Base-by-base conservation (phyloP, 495 filamentous ascomycete species). In the Tricharina praecox region DNA sequence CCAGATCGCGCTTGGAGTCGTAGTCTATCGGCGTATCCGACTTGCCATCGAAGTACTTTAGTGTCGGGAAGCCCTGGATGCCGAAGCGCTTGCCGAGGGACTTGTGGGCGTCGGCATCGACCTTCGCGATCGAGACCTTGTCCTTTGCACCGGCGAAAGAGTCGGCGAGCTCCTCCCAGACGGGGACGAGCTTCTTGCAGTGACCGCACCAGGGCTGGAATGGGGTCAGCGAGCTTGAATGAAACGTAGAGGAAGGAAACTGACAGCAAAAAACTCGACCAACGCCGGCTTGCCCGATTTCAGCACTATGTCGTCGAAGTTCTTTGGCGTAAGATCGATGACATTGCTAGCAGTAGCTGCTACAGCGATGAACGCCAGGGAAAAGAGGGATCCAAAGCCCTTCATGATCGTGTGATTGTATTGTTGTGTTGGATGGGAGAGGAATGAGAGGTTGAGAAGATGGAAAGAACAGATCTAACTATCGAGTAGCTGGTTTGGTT, bases 1-100 rank as follows among this genome's bases (percentile, higher is more conserved):
- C 90, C 16, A 96, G 61, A 67, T 97, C 90, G 48, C 90, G 72
- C 9, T 82, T 83, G 49, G 84, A 78, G 41, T 76, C 78, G 67
- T 95, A 96, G 50, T 93, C 82, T 53, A 71, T 73, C 0, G 90
- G 86, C 61, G 70, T 80, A 51, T 88, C 80, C 54, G 81, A 87
- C 75, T 92, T 94, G 48, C 90, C 90, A 67, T 96, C 88, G 62
- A 97, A 97, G 77, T 79, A 97, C 64, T 97, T 97, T 53, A 97
- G 66, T 0, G 90, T 96, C 13, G 90, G 90, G 70, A 96, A 97
- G 8, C 90, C 90, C 66, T 88, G 79, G 41, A 97, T 73, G 15
- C 83, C 84, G 59, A 85, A 97, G 42, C 76, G 70, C 68, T 79
- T 77, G 42, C 86, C 90, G 48, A 97, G 68, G 18, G 72, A 67